Evolutionary conservation across 2,329 filamentous ascomycete species (phyloP), one percentile per base, ranked within the genome.

Genomic region (Cladorrhinum sp.): DNA sequence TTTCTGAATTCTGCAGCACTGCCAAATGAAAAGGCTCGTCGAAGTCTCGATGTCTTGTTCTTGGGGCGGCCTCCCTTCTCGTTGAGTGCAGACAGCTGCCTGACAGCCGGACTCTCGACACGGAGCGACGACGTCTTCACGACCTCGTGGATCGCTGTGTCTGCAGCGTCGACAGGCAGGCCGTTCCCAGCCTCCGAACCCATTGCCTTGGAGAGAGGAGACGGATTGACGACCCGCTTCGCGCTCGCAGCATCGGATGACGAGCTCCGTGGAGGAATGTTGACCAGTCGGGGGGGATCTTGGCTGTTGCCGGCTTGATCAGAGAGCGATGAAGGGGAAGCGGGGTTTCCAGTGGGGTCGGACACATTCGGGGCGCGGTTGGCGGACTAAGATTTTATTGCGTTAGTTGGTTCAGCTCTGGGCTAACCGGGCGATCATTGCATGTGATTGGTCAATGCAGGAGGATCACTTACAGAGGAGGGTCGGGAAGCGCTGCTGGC

Each of bases 21-120:
- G 55, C 95, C 93, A 75, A 99, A 99, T 0, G 95, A 99, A 70
- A 99, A 96, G 0, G 95, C 95, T 68, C 95, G 85, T 59, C 95
- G 86, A 62, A 99, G 80, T 66, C 93, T 84, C 18, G 90, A 93
- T 1, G 89, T 91, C 77, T 97, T 97, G 77, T 88, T 92, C 72
- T 92, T 92, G 65, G 87, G 83, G 72, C 86, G 90, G 26, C 80
- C 80, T 58, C 91, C 91, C 72, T 90, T 94, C 67, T 94, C 90
- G 63, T 88, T 94, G 59, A 98, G 82, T n/a, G 93, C 92, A 51
- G 90, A 87, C 42, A 98, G 83, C 60, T 96, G 92, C 73, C 92
- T 88, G 14, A 90, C 88, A 20, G 94, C 94, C 52, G 90, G 86
- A 67, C 90, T 93, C 62, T 79, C 77, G 48, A 74, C 60, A 58